These are phyloP conservation scores for Coemansia sp. DNA, from an alignment of 192 early-diverging fungal genomes.

Conservation along the genomic window DNA sequence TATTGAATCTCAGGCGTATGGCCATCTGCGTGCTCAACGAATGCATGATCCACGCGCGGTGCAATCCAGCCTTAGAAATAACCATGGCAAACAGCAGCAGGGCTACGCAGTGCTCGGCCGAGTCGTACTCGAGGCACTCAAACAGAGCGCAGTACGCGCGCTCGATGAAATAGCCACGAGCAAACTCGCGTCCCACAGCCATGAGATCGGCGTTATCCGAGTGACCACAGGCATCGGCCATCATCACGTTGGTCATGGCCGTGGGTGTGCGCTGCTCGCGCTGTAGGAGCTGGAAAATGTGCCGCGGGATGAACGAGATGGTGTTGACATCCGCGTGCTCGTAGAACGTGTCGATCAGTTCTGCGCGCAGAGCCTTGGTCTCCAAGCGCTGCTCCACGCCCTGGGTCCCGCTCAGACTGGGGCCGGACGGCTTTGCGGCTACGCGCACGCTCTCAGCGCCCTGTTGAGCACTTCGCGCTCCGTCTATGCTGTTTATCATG, in stretches of 20 bases:
- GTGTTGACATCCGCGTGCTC: slow-evolving; percentile 37
- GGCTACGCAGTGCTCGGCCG: slow-evolving; percentile 46
- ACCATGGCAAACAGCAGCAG: slow-evolving; percentile 47
- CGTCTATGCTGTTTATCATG: slow-evolving; percentile 26
- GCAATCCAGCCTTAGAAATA: slow-evolving; percentile 37
- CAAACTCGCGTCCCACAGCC: slow-evolving; percentile 8
- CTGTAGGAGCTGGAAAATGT: slow-evolving; percentile 30
- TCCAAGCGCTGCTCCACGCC: slow-evolving; percentile 3
- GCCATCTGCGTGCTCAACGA: slow-evolving; percentile 53
- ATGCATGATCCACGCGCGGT: slow-evolving; percentile 53
- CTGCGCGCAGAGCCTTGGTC: slow-evolving; percentile 14
- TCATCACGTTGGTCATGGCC: slow-evolving; percentile 42
- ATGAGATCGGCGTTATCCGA: slow-evolving; percentile 15
- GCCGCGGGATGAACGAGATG: slow-evolving; percentile 42
- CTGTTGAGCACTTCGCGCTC: background rate
- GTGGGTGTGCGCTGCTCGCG: slow-evolving; percentile 24
- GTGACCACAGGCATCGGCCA: slow-evolving; percentile 43
- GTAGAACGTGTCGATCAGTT: slow-evolving; percentile 47
- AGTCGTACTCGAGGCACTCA: slow-evolving; percentile 50
- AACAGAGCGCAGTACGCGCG: slow-evolving; percentile 44
- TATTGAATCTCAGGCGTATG: slow-evolving; percentile 46
- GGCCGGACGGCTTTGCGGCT: background rate
- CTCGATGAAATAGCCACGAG: slow-evolving; percentile 44
- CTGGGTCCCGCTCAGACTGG: background rate
- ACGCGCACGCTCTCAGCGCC: slow-evolving; percentile 10